These are phyloP conservation scores for Nicotiana knightiana DNA, from an alignment of 257 asterid genomes.

Conservation along the genomic window DNA sequence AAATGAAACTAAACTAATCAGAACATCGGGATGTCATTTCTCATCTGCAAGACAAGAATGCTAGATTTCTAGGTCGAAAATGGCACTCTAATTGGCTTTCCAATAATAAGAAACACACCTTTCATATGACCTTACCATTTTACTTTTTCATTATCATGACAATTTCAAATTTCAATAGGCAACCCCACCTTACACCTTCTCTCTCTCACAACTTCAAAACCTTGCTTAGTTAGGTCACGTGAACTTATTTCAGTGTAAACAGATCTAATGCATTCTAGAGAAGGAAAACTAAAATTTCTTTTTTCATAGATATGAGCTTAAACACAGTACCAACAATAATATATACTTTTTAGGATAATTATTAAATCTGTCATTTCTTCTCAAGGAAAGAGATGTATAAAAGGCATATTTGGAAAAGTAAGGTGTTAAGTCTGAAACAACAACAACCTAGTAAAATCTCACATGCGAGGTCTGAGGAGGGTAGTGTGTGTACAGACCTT, in stretches of 20 bases:
- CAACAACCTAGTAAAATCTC: too few relatives aligned
- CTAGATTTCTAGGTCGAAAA: not conserved
- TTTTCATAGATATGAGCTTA: not conserved
- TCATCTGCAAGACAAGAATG: not conserved
- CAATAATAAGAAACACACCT: not conserved
- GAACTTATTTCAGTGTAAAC: not conserved
- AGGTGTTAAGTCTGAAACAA: not conserved
- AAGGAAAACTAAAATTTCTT: not conserved
- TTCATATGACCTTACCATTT: not conserved
- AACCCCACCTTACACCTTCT: not conserved
- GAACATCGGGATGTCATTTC: not conserved
- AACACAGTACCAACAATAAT: not conserved
- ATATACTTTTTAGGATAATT: not conserved
- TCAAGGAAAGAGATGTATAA: not conserved
- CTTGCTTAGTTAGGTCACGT: not conserved
- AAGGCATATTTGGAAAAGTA: not conserved
- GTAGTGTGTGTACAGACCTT: too few relatives aligned
- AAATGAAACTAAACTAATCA: constrained; percentile 1
- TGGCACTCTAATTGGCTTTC: not conserved
- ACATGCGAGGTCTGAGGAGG: too few relatives aligned
- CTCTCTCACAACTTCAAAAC: not conserved
- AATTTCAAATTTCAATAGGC: not conserved
- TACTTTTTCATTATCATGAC: not conserved
- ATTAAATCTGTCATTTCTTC: not conserved
- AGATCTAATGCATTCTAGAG: not conserved